phyloP scores from a whole-genome alignment of 169 alveolate genomes.

The Eimeria falciformis region DNA sequence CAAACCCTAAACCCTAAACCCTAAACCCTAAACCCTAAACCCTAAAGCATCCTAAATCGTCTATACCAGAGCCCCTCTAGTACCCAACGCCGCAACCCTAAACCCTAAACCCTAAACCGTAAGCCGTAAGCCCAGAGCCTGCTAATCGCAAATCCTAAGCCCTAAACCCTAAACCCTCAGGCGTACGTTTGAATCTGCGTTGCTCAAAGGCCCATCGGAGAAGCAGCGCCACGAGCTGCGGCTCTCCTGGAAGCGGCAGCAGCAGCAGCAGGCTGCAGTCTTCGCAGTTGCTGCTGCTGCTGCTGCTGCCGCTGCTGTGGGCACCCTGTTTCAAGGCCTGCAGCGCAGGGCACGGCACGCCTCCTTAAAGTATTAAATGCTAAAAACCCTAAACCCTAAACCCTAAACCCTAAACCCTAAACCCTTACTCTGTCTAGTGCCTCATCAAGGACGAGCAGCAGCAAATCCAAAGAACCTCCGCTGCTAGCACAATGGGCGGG shows the following conservation, averaged over 20 bases:
- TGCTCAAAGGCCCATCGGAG: slow-evolving; percentile 69
- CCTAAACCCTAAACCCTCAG: slow-evolving; percentile 33
- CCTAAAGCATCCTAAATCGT: not conserved
- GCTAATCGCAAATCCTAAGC: too few relatives aligned
- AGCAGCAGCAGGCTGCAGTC: slow-evolving; percentile 54
- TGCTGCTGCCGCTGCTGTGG: not conserved
- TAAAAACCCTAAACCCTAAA: slow-evolving; percentile 51
- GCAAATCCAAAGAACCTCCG: slow-evolving; percentile 46
- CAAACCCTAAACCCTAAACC: slow-evolving; percentile 50
- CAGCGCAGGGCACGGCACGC: not conserved
- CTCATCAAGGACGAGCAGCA: slow-evolving; percentile 44
- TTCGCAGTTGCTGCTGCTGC: not conserved
- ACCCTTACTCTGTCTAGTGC: slow-evolving; percentile 54
- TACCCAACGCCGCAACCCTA: slow-evolving; percentile 1
- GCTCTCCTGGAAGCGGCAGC: slow-evolving; percentile 42
- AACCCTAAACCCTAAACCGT: slow-evolving; percentile 46
- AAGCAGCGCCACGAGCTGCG: slow-evolving; percentile 44
- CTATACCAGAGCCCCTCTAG: too few relatives aligned
- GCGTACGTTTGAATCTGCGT: slow-evolving; percentile 8
- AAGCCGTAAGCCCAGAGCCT: too few relatives aligned
- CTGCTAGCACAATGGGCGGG: slow-evolving; percentile 44
- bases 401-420: slow-evolving; percentile 63
- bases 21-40: slow-evolving; percentile 41
- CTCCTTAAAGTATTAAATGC: not conserved
- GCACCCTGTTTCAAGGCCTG: slow-evolving; percentile 1